phyloP scores from a whole-genome alignment of 1,139 yeast species.

The Yamadazyma trypodendri region DNA sequence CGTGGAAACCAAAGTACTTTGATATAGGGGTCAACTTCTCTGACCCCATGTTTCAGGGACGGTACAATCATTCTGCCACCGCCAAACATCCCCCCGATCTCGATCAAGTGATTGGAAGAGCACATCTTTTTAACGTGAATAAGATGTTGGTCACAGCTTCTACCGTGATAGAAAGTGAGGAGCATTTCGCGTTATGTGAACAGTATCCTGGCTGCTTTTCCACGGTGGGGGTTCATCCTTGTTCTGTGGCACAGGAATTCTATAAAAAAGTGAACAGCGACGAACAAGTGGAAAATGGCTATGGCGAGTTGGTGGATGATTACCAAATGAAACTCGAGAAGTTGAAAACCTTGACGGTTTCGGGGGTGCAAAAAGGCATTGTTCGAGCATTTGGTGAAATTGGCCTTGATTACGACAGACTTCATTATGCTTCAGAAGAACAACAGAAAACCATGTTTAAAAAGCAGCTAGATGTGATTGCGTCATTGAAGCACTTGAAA shows the following conservation, averaged over 20 bases:
- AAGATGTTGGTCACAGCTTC: constrained; percentile 84
- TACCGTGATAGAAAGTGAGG: constrained; percentile 60
- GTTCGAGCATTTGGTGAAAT: constrained; percentile 88
- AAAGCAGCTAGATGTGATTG: constrained; percentile 66
- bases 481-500: constrained; percentile 42
- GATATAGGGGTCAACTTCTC: constrained; percentile 79
- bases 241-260: constrained; percentile 67
- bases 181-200: constrained; percentile 36
- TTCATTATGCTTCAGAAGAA: constrained; percentile 68
- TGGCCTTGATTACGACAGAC: constrained; percentile 89
- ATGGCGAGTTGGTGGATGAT: constrained; percentile 23
- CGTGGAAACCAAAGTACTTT: constrained; percentile 46
- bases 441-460: constrained; percentile 68
- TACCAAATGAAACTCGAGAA: constrained; percentile 40
- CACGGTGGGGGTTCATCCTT: constrained; percentile 95
- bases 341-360: constrained; percentile 47
- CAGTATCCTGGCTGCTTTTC: constrained; percentile 43
- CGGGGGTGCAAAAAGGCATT: constrained; percentile 49
- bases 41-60: constrained; percentile 84
- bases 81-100: constrained; percentile 67
- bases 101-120: constrained; percentile 61
- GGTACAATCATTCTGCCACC: constrained; percentile 61
- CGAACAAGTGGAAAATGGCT: too few relatives aligned
- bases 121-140: constrained; percentile 61
- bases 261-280: constrained; percentile 22